A percentile compares a stretch with the other conserved stretches of the same genome.
Evolutionary conservation across 345 rosid genomes (phyloP).

Genomic region (Rhizophora apiculata): DNA sequence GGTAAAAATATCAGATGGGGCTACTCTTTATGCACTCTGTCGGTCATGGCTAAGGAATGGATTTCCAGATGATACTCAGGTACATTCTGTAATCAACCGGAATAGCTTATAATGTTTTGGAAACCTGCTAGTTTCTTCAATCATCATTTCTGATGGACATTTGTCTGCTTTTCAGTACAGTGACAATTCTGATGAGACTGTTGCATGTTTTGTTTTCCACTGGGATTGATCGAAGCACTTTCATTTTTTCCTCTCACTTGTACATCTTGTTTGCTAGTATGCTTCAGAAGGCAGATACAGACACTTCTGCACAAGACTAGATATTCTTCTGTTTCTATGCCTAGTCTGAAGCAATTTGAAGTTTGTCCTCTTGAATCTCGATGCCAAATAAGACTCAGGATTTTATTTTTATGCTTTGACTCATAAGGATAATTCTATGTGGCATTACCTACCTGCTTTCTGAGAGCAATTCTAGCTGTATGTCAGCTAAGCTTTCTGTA

Average conservation of each 20-base stretch:
- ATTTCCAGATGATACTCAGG: constrained; percentile 64
- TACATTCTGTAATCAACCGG: constrained; percentile 23
- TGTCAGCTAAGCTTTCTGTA: not conserved
- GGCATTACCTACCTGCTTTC: not conserved
- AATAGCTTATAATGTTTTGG: not conserved
- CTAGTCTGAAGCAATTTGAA: not conserved
- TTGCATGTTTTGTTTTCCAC: not conserved
- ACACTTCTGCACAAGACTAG: not conserved
- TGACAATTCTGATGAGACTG: not conserved
- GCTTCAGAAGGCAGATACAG: not conserved
- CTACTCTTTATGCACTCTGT: constrained; percentile 78
- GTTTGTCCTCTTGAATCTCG: no score
- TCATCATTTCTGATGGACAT: not conserved
- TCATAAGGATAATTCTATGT: not conserved
- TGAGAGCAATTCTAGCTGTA: not conserved
- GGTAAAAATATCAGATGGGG: constrained; percentile 69
- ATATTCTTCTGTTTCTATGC: not conserved
- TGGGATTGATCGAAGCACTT: not conserved
- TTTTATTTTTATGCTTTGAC: no score
- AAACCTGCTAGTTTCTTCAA: no score
- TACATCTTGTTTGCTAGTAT: not conserved
- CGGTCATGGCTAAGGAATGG: constrained; percentile 96
- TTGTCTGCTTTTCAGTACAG: not conserved
- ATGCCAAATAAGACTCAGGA: no score
- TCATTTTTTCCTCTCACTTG: not conserved